Conservation (phyloP, 345 rosid species). For the Toxicodendron radicans region DNA sequence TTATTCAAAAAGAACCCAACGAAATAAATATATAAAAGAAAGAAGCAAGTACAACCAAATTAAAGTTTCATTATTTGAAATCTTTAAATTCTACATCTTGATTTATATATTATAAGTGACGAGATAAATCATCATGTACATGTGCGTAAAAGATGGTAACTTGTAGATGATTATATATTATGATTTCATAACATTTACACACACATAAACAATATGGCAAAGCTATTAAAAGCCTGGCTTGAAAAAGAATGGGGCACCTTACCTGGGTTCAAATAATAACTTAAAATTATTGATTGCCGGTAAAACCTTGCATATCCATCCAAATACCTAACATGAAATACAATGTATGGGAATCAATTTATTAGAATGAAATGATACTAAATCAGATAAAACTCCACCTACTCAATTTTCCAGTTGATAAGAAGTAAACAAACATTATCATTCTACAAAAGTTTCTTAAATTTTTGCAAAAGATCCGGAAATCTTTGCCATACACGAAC, state of each 20-base stretch:
- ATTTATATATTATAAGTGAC: neutral
- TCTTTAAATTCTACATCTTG: neutral
- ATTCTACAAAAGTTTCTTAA: neutral
- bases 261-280: slow-evolving; percentile 87
- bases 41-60: neutral
- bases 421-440: neutral
- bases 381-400: neutral
- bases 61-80: neutral
- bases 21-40: neutral
- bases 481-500: neutral
- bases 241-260: slow-evolving; percentile 12
- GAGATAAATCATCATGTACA: neutral
- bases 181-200: neutral
- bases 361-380: slow-evolving; percentile 5
- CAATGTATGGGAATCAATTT: slow-evolving; percentile 5
- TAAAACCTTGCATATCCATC: slow-evolving; percentile 75
- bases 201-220: neutral
- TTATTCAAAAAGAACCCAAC: neutral
- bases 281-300: slow-evolving; percentile 74
- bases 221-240: neutral
- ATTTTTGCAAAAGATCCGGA: neutral
- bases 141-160: neutral
- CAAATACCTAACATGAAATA: slow-evolving; percentile 59
- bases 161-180: neutral
- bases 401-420: neutral